phyloP scores from a whole-genome alignment of 108 stramenopile species.

The Fragilariopsis cylindrus region DNA sequence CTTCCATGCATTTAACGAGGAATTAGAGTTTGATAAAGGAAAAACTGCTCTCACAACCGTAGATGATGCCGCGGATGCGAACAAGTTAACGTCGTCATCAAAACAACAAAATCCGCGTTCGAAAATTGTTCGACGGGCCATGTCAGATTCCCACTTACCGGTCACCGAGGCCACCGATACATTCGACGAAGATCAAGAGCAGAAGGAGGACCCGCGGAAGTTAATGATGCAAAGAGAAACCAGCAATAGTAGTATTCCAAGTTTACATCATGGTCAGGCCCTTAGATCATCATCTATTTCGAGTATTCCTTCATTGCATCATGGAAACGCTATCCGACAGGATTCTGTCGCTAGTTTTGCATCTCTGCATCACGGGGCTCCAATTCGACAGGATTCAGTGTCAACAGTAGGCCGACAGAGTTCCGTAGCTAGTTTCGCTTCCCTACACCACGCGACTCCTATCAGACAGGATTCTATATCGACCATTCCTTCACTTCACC shows the following conservation, averaged over 20 bases:
- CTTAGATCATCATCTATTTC: constrained; percentile 34
- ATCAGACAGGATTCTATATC: constrained; percentile 37
- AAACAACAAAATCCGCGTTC: background rate
- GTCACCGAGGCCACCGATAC: background rate
- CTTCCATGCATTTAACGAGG: constrained; percentile 24
- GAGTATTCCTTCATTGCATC: constrained; percentile 41
- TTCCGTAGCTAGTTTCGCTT: constrained; percentile 32
- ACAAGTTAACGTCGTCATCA: background rate
- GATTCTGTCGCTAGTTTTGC: constrained; percentile 36
- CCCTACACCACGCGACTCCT: constrained; percentile 32
- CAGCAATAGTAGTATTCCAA: constrained; percentile 28
- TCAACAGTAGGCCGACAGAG: constrained; percentile 30
- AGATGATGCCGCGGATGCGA: constrained; percentile 2
- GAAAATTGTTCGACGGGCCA: background rate
- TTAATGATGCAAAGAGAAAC: constrained; percentile 1
- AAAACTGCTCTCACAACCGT: background rate
- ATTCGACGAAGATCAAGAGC: background rate
- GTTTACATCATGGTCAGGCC: constrained; percentile 33
- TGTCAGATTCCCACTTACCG: constrained; percentile 26
- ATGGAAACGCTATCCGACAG: constrained; percentile 21
- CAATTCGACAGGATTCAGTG: constrained; percentile 35
- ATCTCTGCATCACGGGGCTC: constrained; percentile 26
- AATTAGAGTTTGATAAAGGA: constrained; percentile 10
- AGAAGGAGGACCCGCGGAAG: background rate
- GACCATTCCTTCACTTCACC: constrained; percentile 29